Evolutionary conservation across 495 filamentous ascomycete species (phyloP).

Genomic region (Bathelium albidoporum): DNA sequence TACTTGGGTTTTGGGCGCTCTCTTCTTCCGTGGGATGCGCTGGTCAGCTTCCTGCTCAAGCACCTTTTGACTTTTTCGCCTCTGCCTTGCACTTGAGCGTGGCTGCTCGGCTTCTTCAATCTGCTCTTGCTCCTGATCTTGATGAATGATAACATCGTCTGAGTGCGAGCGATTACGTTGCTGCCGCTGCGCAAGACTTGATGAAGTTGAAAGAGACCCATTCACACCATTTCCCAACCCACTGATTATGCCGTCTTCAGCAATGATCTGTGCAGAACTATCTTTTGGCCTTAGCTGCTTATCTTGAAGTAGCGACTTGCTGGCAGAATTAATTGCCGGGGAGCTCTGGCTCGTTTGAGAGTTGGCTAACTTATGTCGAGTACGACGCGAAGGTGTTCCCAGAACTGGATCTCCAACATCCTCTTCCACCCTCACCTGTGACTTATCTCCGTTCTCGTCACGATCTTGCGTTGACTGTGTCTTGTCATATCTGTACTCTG

Average conservation of each 20-base stretch:
- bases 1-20: neutral
- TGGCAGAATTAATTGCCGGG: too few relatives aligned
- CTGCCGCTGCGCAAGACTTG: neutral
- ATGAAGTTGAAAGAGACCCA: neutral
- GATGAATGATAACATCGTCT: neutral
- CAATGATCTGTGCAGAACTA: slow-evolving; percentile 1
- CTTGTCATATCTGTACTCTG: neutral
- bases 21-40: neutral
- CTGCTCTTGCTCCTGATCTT: neutral
- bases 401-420: neutral
- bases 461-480: neutral
- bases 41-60: neutral
- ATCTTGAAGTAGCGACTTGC: neutral
- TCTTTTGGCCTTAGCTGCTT: neutral
- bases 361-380: neutral
- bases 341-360: neutral
- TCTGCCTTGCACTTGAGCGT: neutral
- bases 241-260: neutral
- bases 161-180: neutral
- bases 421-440: neutral
- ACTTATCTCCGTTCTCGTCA: neutral
- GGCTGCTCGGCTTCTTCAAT: neutral
- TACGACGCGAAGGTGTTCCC: neutral
- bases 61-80: slow-evolving; percentile 1
- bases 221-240: neutral